These are phyloP conservation scores for Globisporangium takayamanum DNA, from an alignment of 352 stramenopile species.

Conservation along the genomic window DNA sequence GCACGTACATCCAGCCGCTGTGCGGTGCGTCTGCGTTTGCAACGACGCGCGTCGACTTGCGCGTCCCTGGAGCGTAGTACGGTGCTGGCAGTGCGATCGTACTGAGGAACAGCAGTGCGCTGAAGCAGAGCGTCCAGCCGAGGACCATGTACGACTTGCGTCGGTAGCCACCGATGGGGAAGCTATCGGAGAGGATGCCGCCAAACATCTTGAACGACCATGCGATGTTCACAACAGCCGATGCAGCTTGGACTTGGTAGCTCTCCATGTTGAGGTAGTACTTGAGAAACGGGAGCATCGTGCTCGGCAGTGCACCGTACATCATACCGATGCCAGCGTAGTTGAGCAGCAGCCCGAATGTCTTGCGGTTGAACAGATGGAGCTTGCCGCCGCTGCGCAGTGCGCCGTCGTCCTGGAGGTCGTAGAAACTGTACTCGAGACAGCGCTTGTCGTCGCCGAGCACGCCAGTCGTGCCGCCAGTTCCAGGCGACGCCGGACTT, in stretches of 20 bases:
- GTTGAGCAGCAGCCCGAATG: conserved; percentile 60
- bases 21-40: conserved; percentile 17
- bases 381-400: conserved; percentile 49
- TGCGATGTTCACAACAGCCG: conserved; percentile 34
- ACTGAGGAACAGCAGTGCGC: conserved; percentile 17
- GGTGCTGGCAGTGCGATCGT: conserved; percentile 25
- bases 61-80: conserved; percentile 35
- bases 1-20: conserved; percentile 48
- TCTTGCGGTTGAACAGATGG: conserved; percentile 33
- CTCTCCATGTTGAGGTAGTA: conserved; percentile 56
- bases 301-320: conserved; percentile 56
- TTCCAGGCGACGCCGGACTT: not conserved
- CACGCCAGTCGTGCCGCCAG: not conserved
- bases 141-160: conserved; percentile 54
- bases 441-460: conserved; percentile 1
- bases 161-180: conserved; percentile 45
- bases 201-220: conserved; percentile 60
- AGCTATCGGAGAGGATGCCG: conserved; percentile 50
- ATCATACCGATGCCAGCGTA: conserved; percentile 61
- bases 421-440: conserved; percentile 47
- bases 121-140: conserved; percentile 27
- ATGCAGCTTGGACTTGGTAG: conserved; percentile 42
- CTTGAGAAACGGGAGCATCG: conserved; percentile 22
- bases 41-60: conserved; percentile 24
- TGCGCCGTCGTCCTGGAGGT: conserved; percentile 55